These are phyloP conservation scores for Fusarium globosum DNA, from an alignment of 2,329 filamentous ascomycete genomes.

Conservation along the genomic window DNA sequence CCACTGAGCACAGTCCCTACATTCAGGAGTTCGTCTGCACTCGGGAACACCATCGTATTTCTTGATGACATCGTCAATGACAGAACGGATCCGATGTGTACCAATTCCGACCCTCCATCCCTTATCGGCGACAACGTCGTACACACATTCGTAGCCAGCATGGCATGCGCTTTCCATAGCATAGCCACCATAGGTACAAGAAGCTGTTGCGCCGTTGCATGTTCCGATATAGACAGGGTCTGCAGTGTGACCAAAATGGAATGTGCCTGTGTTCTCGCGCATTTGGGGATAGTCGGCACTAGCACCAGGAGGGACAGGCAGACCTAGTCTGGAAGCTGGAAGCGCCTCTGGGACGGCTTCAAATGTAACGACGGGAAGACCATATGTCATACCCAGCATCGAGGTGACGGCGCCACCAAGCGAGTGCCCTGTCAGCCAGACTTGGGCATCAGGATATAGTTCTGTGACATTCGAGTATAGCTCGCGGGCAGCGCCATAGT, in stretches of 20 bases:
- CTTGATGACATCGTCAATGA: constrained; percentile 88
- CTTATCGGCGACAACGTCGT: constrained; percentile 91
- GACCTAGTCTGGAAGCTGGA: constrained; percentile 83
- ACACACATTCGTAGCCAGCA: constrained; percentile 86
- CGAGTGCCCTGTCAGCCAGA: constrained; percentile 94
- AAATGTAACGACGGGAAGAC: constrained; percentile 89
- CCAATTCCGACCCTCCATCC: constrained; percentile 93
- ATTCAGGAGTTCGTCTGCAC: constrained; percentile 81
- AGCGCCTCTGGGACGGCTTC: constrained; percentile 93
- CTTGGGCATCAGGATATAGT: constrained; percentile 82
- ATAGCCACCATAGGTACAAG: constrained; percentile 92
- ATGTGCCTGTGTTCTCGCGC: constrained; percentile 78
- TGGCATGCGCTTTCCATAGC: constrained; percentile 95
- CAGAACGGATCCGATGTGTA: constrained; percentile 88
- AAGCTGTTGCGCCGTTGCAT: constrained; percentile 89
- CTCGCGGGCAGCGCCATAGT: constrained; percentile 89
- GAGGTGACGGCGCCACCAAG: constrained; percentile 89
- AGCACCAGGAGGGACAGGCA: constrained; percentile 84
- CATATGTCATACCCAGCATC: constrained; percentile 91
- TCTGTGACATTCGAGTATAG: constrained; percentile 93
- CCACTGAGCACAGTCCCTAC: constrained; percentile 91
- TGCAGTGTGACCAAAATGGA: constrained; percentile 94
- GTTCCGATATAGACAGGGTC: constrained; percentile 95
- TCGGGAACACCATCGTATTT: constrained; percentile 83
- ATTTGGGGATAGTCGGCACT: constrained; percentile 77